Evolutionary conservation across 306 rosid species (phyloP).

Genomic region (Casuarina equisetifolia): DNA sequence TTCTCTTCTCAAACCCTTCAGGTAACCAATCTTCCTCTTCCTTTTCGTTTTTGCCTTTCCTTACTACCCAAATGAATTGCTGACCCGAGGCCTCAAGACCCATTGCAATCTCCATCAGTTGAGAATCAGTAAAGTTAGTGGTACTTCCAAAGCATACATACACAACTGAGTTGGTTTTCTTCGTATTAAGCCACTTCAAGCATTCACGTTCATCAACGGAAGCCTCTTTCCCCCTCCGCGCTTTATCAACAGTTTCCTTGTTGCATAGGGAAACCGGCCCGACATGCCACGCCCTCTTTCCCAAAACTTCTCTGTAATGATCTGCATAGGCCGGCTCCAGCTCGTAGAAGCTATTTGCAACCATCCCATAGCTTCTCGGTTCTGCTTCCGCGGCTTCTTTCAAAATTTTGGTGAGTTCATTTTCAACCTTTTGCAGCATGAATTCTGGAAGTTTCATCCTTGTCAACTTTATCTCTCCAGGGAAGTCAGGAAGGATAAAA

Average conservation of each 20-base stretch:
- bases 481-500: slow-evolving; percentile 50
- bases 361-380: slow-evolving; percentile 41
- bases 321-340: slow-evolving; percentile 50
- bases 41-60: too few species aligned
- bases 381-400: slow-evolving; percentile 32
- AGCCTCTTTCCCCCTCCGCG: slow-evolving; percentile 8
- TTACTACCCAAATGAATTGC: too few species aligned
- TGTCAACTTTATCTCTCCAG: slow-evolving; percentile 8
- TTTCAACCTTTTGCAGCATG: slow-evolving; percentile 15
- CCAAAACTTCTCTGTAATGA: slow-evolving; percentile 1
- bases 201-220: slow-evolving; percentile 19
- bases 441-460: neutral
- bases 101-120: too few species aligned
- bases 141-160: too few species aligned
- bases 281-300: slow-evolving; percentile 47
- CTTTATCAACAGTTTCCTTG: neutral
- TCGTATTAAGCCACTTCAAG: slow-evolving; percentile 33
- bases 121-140: too few species aligned
- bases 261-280: slow-evolving; percentile 51
- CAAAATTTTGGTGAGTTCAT: neutral
- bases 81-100: too few species aligned
- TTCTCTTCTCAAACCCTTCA: too few species aligned
- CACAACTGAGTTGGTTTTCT: too few species aligned
- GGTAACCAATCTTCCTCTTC: too few species aligned
- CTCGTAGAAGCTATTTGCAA: slow-evolving; percentile 54